Percentiles rank a stretch among this genome's conserved stretches.
phyloP scores from a whole-genome alignment of 345 rosid genomes.

The Isatis tinctoria region DNA sequence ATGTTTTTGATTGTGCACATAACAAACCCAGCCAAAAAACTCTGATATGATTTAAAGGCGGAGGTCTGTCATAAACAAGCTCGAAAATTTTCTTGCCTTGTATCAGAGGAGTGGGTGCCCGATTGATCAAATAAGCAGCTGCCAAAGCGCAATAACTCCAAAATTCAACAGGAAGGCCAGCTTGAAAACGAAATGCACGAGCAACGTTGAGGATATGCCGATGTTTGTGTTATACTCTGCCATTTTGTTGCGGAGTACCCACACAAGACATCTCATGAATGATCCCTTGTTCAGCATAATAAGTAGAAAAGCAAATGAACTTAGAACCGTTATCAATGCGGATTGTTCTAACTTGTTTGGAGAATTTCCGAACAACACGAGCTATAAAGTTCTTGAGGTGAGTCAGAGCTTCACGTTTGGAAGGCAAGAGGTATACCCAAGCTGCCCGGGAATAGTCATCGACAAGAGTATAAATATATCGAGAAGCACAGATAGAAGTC shows the following conservation, averaged over 20 bases:
- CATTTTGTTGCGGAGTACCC: background rate
- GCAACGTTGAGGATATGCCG: too few relatives aligned
- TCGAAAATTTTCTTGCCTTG: background rate
- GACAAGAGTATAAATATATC: background rate
- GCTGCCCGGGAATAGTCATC: background rate
- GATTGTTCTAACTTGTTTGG: background rate
- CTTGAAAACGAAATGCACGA: background rate
- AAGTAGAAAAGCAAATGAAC: background rate
- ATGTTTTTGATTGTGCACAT: background rate
- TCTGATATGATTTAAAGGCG: background rate
- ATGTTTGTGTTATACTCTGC: too few relatives aligned
- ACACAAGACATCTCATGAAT: background rate
- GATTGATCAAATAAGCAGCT: background rate
- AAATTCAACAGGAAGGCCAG: background rate
- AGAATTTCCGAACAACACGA: background rate
- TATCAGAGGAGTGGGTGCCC: background rate
- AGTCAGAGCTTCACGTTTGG: background rate
- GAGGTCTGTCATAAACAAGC: background rate
- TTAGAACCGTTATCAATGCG: background rate
- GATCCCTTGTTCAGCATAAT: background rate
- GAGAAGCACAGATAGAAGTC: background rate
- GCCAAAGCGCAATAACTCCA: background rate
- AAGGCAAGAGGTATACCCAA: background rate
- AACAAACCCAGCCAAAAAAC: background rate
- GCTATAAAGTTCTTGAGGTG: background rate